Evolutionary conservation across 1,139 yeast genomes (phyloP).

Genomic region (Protomyces arabidopsidicola): DNA sequence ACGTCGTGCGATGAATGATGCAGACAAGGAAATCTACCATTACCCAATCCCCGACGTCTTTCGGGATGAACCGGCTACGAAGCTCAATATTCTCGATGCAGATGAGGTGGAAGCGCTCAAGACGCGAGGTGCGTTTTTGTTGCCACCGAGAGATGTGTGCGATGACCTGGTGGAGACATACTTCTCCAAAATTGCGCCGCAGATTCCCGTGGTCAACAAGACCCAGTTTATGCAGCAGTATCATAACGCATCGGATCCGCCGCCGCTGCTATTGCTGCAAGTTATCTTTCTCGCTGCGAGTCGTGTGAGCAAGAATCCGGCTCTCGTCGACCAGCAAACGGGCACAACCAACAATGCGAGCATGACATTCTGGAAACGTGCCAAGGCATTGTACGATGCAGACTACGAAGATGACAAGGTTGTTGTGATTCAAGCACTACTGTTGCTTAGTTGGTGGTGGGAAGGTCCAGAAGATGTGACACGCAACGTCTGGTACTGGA

Average conservation of each 20-base stretch:
- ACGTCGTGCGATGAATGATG: slow-evolving; percentile 36
- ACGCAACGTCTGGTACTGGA: slow-evolving; percentile 73
- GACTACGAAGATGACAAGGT: slow-evolving; percentile 69
- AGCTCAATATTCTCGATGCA: slow-evolving; percentile 48
- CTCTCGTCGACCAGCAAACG: slow-evolving; percentile 49
- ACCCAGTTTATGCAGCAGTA: slow-evolving; percentile 56
- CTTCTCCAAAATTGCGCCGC: slow-evolving; percentile 64
- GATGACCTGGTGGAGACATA: slow-evolving; percentile 59
- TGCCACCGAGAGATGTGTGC: slow-evolving; percentile 61
- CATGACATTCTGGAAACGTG: slow-evolving; percentile 67
- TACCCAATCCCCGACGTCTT: slow-evolving; percentile 40
- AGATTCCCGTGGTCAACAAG: slow-evolving; percentile 66
- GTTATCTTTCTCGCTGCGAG: slow-evolving; percentile 68
- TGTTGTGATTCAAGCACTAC: slow-evolving; percentile 60
- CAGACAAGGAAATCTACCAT: slow-evolving; percentile 38
- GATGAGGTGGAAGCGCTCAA: slow-evolving; percentile 66
- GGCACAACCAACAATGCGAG: slow-evolving; percentile 58
- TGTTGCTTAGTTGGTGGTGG: slow-evolving; percentile 66
- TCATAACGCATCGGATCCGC: slow-evolving; percentile 59
- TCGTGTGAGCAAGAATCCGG: slow-evolving; percentile 56
- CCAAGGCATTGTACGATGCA: slow-evolving; percentile 70
- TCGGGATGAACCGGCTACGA: slow-evolving; percentile 34
- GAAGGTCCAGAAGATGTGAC: slow-evolving; percentile 77
- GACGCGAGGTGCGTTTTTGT: slow-evolving; percentile 63
- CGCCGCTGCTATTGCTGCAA: slow-evolving; percentile 64